Evolutionary conservation across 2,329 filamentous ascomycete genomes (phyloP).

Genomic region (Penicillium crustosum): DNA sequence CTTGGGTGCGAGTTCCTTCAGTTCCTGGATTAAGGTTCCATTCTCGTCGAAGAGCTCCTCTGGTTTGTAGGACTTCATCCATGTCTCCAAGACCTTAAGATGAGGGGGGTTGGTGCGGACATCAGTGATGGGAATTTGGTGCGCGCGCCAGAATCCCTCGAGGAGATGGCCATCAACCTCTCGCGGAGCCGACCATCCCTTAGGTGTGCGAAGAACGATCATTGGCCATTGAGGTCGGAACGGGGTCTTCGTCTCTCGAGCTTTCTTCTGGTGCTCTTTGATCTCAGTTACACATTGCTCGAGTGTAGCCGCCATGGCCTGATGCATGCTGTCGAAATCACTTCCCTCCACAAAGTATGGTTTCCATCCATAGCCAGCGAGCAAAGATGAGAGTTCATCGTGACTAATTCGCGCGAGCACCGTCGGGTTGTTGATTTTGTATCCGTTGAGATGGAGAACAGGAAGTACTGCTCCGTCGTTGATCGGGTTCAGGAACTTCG

Average conservation of each 20-base stretch:
- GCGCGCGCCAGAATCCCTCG: constrained; percentile 75
- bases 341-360: constrained; percentile 79
- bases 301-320: constrained; percentile 75
- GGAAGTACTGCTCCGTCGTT: constrained; percentile 75
- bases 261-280: constrained; percentile 66
- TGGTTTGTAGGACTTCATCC: constrained; percentile 75
- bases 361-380: constrained; percentile 73
- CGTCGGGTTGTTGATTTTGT: constrained; percentile 82
- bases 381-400: constrained; percentile 68
- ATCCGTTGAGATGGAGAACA: constrained; percentile 76
- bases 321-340: constrained; percentile 73
- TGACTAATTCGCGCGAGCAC: constrained; percentile 71
- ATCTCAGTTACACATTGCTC: constrained; percentile 73
- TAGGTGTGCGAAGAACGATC: constrained; percentile 73
- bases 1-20: constrained; percentile 64
- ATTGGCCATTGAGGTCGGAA: constrained; percentile 75
- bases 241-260: constrained; percentile 67
- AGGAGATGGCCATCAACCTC: constrained; percentile 70
- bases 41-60: constrained; percentile 67
- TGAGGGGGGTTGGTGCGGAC: constrained; percentile 65
- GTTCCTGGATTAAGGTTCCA: constrained; percentile 62
- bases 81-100: constrained; percentile 67
- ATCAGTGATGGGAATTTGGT: constrained; percentile 75
- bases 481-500: constrained; percentile 77
- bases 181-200: constrained; percentile 76